Percentiles rank a stretch among this genome's conserved stretches.
These are phyloP conservation scores for Wickerhamiella domercqiae DNA, from an alignment of 805 yeast genomes.

Conservation along the genomic window DNA sequence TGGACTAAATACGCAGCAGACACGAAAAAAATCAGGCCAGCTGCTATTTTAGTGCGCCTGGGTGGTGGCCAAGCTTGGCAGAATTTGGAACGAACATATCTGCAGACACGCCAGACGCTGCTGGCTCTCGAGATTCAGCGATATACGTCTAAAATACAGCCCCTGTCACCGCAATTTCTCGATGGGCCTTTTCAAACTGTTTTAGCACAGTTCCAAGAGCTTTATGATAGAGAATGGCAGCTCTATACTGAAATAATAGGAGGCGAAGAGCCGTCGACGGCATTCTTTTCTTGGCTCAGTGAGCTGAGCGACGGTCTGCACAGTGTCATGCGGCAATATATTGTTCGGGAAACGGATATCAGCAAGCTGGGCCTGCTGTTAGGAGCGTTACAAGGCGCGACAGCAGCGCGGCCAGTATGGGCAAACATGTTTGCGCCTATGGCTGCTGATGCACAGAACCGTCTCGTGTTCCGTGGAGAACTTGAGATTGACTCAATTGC, in stretches of 20 bases:
- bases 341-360: conserved; percentile 58
- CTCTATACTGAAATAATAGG: conserved; percentile 47
- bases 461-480: conserved; percentile 69
- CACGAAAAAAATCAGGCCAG: conserved; percentile 6
- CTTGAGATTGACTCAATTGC: conserved; percentile 50
- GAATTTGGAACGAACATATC: conserved; percentile 4
- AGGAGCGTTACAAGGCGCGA: conserved; percentile 5
- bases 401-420: conserved; percentile 16
- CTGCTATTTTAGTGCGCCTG: conserved; percentile 5
- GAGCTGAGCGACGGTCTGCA: conserved; percentile 63
- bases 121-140: conserved; percentile 6
- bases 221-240: conserved; percentile 36
- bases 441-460: conserved; percentile 58
- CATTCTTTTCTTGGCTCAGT: conserved; percentile 43
- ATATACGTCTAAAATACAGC: conserved; percentile 18
- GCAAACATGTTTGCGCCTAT: conserved; percentile 56
- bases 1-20: conserved; percentile 15
- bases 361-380: conserved; percentile 53
- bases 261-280: conserved; percentile 21
- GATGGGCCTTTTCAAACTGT: conserved; percentile 26
- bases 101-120: conserved; percentile 3
- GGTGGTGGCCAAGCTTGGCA: not conserved
- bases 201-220: conserved; percentile 51
- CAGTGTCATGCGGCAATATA: conserved; percentile 47
- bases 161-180: conserved; percentile 7